Base-by-base conservation (phyloP, 345 rosid genomes). In the Dimocarpus longan region DNA sequence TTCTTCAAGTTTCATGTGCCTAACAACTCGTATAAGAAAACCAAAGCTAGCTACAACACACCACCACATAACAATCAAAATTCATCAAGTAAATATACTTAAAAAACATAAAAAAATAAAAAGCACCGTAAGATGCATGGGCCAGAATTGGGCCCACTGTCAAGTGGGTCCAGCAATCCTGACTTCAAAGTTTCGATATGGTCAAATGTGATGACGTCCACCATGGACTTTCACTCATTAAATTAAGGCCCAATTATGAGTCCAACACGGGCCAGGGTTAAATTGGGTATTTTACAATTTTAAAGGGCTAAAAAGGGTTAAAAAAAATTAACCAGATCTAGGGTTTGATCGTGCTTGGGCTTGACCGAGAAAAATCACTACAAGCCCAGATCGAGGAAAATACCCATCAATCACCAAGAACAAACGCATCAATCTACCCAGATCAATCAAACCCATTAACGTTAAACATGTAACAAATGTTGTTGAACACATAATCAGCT, bases 321-420 rank as follows among this genome's bases (percentile, higher is more conserved):
- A 24, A 24, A 60, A 48, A 37, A 65, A 44, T 24, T 28, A 22
- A 22, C 0, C 8, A 66, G 66, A 74, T 56, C 74, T 59, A 57
- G 71, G 74, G 66, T 65, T 77, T 40, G 79, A 76, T 76, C 67
- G 44, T 22, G 73, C 56, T 56, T 76, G 79, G 79, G 79, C 79
- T 76, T 66, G 44, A 26, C 9, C 46, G 5, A 18, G 46, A 21
- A 43, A 52, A 46, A 0, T 19, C 18, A 56, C 72, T 43, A 21
- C 10, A 57, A 39, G 83, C 67, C 66, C 85, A 68, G 67, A 80
- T 40, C n/a, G 39, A 42, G 57, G 5, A 67, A 57, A 52, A 12
- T 46, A 52, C 67, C 71, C 48, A 50, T 32, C 28, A 32, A 39
- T 10, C 46, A 64, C 22, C 59, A 57, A 37, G 76, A 63, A 26